Base-by-base conservation (phyloP, 2,329 filamentous ascomycete species). In the Teratosphaeria zuluensis region DNA sequence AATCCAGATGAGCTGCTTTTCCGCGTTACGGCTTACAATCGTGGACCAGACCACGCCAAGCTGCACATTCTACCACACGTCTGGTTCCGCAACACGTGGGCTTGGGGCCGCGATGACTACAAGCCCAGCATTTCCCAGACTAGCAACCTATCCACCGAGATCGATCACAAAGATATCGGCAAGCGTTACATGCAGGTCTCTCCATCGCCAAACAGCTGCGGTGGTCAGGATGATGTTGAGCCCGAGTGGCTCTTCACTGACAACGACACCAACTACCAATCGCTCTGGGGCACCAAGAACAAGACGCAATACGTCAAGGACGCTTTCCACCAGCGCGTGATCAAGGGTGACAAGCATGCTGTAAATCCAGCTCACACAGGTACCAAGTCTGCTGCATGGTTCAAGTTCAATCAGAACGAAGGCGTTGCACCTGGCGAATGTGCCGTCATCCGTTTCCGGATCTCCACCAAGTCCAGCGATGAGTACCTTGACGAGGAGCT, bases 11-110 rank as follows among this genome's bases (percentile, higher is more conserved):
- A 96, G 76, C 79, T 97, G 12, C 80, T 95, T 32, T 97, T 96
- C 78, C 89, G 94, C 68, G 88, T 97, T 52, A 96, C 92, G 11
- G 92, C 92, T 52, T 97, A 94, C 87, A 97, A 97, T 72, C 84
- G 94, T 66, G 92, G 94, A 16, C 89, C 90, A 6, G 90, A 96
- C 56, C 85, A 90, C 14, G 92, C 94, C 14, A 92, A 91, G 24
- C 78, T 97, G 57, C 94, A 97, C 74, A 96, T 97, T 68, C 79
- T 96, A 51, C 92, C 92, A 8, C 94, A 97, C 61, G 84, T 96
- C 56, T 96, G 92, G 90, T 97, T 96, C 78, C 85, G 92, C 64
- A 97, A 97, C 73, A 96, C 92, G 2, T 97, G 94, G 94, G 84
- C 88, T 46, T 97, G 92, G 92, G 92, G 92, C 24, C 83, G 88